Percentiles rank a stretch among this genome's conserved stretches.
Conservation (phyloP, 1,139 yeast species). For the Blastobotrys apis region DNA sequence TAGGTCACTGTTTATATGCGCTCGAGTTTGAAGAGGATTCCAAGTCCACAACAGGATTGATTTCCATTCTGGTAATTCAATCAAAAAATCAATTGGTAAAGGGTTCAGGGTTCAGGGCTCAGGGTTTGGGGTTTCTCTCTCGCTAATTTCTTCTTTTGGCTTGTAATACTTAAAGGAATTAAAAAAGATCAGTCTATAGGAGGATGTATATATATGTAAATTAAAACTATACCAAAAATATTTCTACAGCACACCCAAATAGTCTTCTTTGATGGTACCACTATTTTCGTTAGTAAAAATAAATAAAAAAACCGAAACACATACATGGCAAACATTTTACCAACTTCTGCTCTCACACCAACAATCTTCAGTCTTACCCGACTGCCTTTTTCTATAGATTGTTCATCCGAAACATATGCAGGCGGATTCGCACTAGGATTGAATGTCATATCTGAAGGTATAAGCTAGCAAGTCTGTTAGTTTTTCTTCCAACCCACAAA, state of each 20-base stretch:
- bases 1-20: no score
- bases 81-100: no score
- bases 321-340: slow-evolving; percentile 86
- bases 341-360: slow-evolving; percentile 96
- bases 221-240: no score
- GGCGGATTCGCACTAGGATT: slow-evolving; percentile 98
- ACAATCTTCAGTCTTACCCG: slow-evolving; percentile 91
- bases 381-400: slow-evolving; percentile 89
- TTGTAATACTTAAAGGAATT: no score
- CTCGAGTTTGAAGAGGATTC: no score
- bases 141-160: no score
- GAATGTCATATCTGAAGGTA: slow-evolving; percentile 90
- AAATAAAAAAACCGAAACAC: slow-evolving; percentile 19
- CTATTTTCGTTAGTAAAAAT: slow-evolving; percentile 20
- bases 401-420: slow-evolving; percentile 95
- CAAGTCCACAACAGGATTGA: no score
- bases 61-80: no score
- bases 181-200: no score
- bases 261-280: slow-evolving; percentile 96
- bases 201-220: no score
- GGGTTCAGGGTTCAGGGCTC: no score
- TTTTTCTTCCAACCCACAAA: neutral
- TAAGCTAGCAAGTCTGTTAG: slow-evolving; percentile 41
- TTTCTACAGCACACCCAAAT: slow-evolving; percentile 70
- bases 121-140: no score